Base-by-base conservation (phyloP, 2,329 filamentous ascomycete species). In the Rutstroemia sp. region DNA sequence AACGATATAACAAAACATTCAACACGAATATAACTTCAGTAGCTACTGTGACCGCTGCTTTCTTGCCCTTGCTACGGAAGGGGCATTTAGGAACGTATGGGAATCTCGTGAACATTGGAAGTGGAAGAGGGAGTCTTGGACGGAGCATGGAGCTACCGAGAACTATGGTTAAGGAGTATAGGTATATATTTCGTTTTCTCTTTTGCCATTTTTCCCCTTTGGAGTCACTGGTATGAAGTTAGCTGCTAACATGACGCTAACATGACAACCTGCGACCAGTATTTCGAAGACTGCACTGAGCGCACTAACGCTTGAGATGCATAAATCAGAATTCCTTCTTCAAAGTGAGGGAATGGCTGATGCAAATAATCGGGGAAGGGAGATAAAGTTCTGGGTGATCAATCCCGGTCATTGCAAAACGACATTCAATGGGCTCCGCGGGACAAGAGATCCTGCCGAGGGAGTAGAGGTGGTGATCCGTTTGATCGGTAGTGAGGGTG, bases 1-100 rank as follows among this genome's bases (percentile, higher is more conserved):
- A 44, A 16, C 16, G 38, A 14, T 53, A 45, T 18, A 46, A 18
- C 3, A 62, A 68, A 27, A 65, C 65, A 3, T 69, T 69, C 65
- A 70, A 65, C 59, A 57, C 61, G 41, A 76, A 79, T 64, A 69
- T 78, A 58, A 73, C 71, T 2, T 76, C 74, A 0, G 68, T 76
- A 19, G 74, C 68, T 5, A 69, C 71, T 45, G 39, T 75, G 37
- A 66, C 67, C 10, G 58, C 60, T 9, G 59, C 69, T 18, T 65
- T 68, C 54, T 59, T 68, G 5, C 66, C 69, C 12, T 61, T 73
- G 2, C 63, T 72, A 0, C 10, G 45, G 21, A 48, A 27, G 23
- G 25, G 12, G 7, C 58, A 59, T 37, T 52, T 62, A 18, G 62
- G 66, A 0, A 0, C 51, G 1, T 18, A 59, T 12, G 62, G 66